Evolutionary conservation across 2,329 filamentous ascomycete species (phyloP).

Genomic region (Colletotrichum tropicale): DNA sequence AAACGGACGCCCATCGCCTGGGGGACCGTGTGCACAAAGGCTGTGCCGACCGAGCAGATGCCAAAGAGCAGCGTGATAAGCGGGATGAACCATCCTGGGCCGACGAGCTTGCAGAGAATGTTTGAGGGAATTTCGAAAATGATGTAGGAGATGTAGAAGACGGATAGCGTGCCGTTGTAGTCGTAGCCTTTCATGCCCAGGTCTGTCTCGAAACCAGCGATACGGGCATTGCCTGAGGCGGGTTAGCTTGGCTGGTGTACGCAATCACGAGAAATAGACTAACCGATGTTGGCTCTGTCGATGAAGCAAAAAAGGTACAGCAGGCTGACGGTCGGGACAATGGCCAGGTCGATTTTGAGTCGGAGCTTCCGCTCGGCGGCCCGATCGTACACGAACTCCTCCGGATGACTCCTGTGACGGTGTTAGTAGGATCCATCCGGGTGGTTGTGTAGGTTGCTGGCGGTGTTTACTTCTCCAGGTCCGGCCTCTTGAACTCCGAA

Average conservation of each 20-base stretch:
- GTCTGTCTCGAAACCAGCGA: constrained; percentile 63
- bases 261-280: not conserved
- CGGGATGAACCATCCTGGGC: constrained; percentile 70
- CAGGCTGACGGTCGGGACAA: constrained; percentile 65
- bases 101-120: constrained; percentile 66
- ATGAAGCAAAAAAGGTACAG: constrained; percentile 73
- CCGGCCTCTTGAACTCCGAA: not conserved
- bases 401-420: not conserved
- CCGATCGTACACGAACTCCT: constrained; percentile 25
- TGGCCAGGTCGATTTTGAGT: constrained; percentile 64
- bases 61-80: constrained; percentile 62
- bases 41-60: constrained; percentile 63
- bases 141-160: constrained; percentile 71
- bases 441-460: not conserved
- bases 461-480: not conserved
- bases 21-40: constrained; percentile 58
- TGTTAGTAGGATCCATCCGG: not conserved
- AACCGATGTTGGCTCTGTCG: constrained; percentile 70
- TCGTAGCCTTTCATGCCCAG: constrained; percentile 60
- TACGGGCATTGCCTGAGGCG: constrained; percentile 57
- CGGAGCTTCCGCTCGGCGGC: constrained; percentile 44
- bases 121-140: constrained; percentile 69
- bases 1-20: constrained; percentile 61
- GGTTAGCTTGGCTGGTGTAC: not conserved
- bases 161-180: constrained; percentile 64